These are phyloP conservation scores for Striga hermonthica DNA, from an alignment of 305 asterid species.

Conservation along the genomic window DNA sequence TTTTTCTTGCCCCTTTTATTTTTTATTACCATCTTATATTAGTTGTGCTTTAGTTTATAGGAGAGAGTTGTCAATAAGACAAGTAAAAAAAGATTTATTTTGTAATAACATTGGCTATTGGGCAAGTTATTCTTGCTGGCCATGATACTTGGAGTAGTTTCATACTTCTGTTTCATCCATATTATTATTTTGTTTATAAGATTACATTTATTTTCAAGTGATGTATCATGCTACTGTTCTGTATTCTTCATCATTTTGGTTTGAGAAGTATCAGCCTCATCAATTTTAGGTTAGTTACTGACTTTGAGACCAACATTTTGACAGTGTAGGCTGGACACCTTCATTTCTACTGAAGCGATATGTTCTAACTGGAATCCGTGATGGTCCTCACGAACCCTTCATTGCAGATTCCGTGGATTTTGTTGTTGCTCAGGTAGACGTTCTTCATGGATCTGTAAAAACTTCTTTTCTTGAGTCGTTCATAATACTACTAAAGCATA, in stretches of 20 bases:
- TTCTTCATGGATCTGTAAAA: neutral
- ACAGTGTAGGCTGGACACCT: conserved; percentile 95
- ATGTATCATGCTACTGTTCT: neutral
- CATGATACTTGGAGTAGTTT: too few species aligned
- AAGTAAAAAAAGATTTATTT: too few species aligned
- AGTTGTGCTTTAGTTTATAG: too few species aligned
- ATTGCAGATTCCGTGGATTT: conserved; percentile 97
- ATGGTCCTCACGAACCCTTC: conserved; percentile 94
- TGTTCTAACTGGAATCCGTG: conserved; percentile 83
- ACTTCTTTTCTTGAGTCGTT: too few species aligned
- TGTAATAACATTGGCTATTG: too few species aligned
- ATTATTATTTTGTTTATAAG: neutral
- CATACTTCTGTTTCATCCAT: too few species aligned
- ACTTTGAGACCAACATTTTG: conserved; percentile 33
- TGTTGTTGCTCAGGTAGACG: conserved; percentile 88
- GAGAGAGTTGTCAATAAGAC: too few species aligned
- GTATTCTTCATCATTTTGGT: neutral
- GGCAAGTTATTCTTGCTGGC: too few species aligned
- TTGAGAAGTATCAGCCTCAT: neutral
- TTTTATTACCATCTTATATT: too few species aligned
- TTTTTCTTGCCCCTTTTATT: too few species aligned
- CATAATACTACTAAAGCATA: too few species aligned
- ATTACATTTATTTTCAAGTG: too few species aligned
- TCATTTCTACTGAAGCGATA: conserved; percentile 83
- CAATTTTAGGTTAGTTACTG: conserved; percentile 25